Evolutionary conservation across 2,329 filamentous ascomycete genomes (phyloP).

Genomic region (Monosporascus sp.): DNA sequence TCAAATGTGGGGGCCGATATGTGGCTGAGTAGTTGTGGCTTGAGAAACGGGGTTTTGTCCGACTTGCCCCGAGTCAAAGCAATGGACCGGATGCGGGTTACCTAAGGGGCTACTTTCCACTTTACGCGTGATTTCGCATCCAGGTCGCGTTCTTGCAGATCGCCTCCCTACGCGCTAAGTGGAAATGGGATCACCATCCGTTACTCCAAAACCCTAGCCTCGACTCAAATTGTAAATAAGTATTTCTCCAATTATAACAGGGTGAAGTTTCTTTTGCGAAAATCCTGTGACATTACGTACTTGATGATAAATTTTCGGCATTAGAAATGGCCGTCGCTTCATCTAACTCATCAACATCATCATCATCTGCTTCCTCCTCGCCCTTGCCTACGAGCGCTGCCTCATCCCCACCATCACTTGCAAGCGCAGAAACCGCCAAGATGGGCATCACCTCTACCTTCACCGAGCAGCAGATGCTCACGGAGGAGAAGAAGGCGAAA

Average conservation of each 20-base stretch:
- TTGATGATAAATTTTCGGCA: constrained; percentile 1
- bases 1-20: too few species aligned
- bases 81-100: neutral
- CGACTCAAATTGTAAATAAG: neutral
- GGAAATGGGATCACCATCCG: constrained; percentile 21
- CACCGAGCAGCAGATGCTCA: constrained; percentile 26
- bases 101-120: constrained; percentile 4
- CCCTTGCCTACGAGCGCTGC: constrained; percentile 14
- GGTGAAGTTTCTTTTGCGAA: constrained; percentile 1
- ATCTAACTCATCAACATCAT: constrained; percentile 11
- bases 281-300: neutral
- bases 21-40: neutral
- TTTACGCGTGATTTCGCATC: constrained; percentile 28
- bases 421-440: constrained; percentile 7
- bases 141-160: constrained; percentile 21
- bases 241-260: neutral
- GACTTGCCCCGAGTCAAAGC: too few species aligned
- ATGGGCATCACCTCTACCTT: constrained; percentile 22
- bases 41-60: too few species aligned
- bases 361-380: constrained; percentile 9
- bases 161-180: constrained; percentile 20
- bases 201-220: neutral
- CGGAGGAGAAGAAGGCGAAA: constrained; percentile 41
- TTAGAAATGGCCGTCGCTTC: constrained; percentile 10
- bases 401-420: constrained; percentile 15